phyloP scores from a whole-genome alignment of 257 asterid genomes.

The Lantana camara region DNA sequence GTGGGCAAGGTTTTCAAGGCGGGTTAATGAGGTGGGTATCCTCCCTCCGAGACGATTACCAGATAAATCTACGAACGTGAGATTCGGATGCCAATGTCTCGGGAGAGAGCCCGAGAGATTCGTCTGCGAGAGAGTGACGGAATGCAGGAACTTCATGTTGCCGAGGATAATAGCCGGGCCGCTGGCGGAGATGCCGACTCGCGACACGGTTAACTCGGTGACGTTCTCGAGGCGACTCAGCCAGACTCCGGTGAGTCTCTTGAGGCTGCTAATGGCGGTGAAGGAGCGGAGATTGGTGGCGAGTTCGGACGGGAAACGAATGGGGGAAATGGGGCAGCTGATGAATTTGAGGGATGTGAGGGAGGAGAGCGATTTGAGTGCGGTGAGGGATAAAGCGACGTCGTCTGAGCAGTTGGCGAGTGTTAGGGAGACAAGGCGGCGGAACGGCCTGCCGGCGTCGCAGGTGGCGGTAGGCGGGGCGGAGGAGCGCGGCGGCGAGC shows the following conservation, averaged over 20 bases:
- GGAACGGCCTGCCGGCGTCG: slow-evolving; percentile 71
- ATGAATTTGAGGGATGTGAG: slow-evolving; percentile 59
- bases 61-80: slow-evolving; percentile 71
- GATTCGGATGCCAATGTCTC: slow-evolving; percentile 65
- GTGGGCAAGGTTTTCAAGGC: slow-evolving; percentile 55
- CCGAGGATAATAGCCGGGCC: slow-evolving; percentile 63
- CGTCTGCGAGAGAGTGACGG: slow-evolving; percentile 61
- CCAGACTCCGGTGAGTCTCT: slow-evolving; percentile 76
- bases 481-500: slow-evolving; percentile 53
- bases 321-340: slow-evolving; percentile 77
- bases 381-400: slow-evolving; percentile 58
- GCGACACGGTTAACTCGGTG: slow-evolving; percentile 61
- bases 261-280: slow-evolving; percentile 73
- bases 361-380: slow-evolving; percentile 79
- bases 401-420: slow-evolving; percentile 85
- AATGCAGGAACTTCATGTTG: slow-evolving; percentile 45
- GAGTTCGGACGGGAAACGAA: slow-evolving; percentile 70
- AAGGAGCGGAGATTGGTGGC: slow-evolving; percentile 57
- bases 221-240: slow-evolving; percentile 56
- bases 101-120: slow-evolving; percentile 77
- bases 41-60: slow-evolving; percentile 61
- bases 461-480: slow-evolving; percentile 43
- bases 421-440: slow-evolving; percentile 79
- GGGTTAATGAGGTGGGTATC: slow-evolving; percentile 63
- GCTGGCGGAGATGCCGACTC: slow-evolving; percentile 51